Evolutionary conservation across 306 rosid genomes (phyloP).

Genomic region (Boehmeria nivea): DNA sequence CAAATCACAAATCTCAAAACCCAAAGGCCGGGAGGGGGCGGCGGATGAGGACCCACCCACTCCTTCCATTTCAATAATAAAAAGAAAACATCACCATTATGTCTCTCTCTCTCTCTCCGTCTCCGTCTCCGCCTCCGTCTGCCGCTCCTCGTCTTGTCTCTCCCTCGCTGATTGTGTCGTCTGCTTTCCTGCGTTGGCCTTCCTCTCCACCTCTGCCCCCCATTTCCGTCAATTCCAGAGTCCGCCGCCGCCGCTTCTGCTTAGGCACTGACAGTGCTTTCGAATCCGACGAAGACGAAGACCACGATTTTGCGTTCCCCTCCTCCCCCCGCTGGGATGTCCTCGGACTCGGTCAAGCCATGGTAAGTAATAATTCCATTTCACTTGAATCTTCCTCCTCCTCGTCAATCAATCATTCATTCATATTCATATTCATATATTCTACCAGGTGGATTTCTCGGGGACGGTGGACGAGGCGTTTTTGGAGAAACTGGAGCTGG

Average conservation of each 20-base stretch:
- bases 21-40: too few relatives aligned
- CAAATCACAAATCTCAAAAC: too few relatives aligned
- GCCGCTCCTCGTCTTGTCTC: conserved; percentile 13
- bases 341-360: conserved; percentile 96
- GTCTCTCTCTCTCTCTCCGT: conserved; percentile 6
- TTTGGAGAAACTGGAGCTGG: conserved; percentile 65
- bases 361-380: conserved; percentile 41
- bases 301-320: conserved; percentile 27
- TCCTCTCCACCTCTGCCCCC: too few relatives aligned
- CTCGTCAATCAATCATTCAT: too few relatives aligned
- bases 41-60: too few relatives aligned
- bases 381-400: too few relatives aligned
- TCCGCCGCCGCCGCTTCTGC: neutral
- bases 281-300: conserved; percentile 24
- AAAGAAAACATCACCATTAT: neutral
- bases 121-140: conserved; percentile 6
- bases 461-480: conserved; percentile 77
- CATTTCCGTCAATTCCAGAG: too few relatives aligned
- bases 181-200: too few relatives aligned
- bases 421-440: too few relatives aligned
- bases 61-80: too few relatives aligned
- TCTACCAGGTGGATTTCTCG: conserved; percentile 75
- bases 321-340: conserved; percentile 75
- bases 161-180: too few relatives aligned
- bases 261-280: conserved; percentile 10